Conservation (phyloP, 441 rosid genomes). For the Erodium texanum region DNA sequence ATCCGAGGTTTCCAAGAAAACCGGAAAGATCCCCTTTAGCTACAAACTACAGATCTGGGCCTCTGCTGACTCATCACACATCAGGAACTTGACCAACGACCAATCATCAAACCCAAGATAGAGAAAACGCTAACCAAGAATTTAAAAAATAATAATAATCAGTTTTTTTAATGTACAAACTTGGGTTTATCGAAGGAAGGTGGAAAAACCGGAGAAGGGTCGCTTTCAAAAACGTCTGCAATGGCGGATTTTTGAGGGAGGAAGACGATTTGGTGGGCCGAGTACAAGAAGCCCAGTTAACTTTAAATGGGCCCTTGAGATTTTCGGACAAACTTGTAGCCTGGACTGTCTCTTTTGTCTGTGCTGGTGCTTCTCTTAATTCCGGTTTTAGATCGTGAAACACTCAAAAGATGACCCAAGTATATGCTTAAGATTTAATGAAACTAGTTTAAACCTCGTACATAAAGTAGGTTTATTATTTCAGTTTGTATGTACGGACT, state of each 20-base stretch:
- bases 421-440: too few species aligned
- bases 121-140: neutral
- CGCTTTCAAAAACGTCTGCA: neutral
- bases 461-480: too few species aligned
- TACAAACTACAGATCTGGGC: neutral
- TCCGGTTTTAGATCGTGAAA: too few species aligned
- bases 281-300: neutral
- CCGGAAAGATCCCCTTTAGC: neutral
- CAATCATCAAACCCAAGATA: neutral
- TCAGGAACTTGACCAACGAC: neutral
- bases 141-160: neutral
- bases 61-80: neutral
- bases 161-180: neutral
- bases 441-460: too few species aligned
- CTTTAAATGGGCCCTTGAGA: neutral
- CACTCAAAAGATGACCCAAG: too few species aligned
- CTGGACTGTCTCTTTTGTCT: neutral
- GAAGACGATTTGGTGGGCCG: neutral
- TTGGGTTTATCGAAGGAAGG: neutral
- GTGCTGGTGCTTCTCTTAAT: neutral
- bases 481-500: too few species aligned
- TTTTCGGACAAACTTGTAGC: neutral
- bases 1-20: neutral
- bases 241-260: neutral
- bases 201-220: neutral